Percentiles rank a stretch among this genome's conserved stretches.
These are phyloP conservation scores for Symbiodinium natans DNA, from an alignment of 73 alveolate genomes.

Conservation along the genomic window DNA sequence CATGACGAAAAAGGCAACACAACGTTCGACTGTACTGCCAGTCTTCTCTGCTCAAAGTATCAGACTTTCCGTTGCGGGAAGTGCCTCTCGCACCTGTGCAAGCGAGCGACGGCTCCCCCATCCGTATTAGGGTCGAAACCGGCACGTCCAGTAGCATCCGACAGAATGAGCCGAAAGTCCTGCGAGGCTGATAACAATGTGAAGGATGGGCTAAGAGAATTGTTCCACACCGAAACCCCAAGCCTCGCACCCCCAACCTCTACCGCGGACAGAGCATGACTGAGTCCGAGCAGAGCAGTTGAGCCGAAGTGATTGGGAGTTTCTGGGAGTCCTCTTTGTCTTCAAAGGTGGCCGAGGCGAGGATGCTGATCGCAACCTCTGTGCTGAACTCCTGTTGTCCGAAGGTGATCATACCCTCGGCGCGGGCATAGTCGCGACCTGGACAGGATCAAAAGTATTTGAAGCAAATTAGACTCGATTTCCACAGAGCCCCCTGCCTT, in stretches of 20 bases:
- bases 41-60: too few species aligned
- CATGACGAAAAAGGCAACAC: too few species aligned
- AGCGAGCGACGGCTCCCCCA: constrained; percentile 48
- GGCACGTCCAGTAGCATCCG: constrained; percentile 69
- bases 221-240: too few species aligned
- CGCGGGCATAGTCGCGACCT: constrained; percentile 69
- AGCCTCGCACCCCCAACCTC: too few species aligned
- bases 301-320: too few species aligned
- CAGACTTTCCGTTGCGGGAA: too few species aligned
- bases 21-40: too few species aligned
- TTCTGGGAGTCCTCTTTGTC: constrained; percentile 62
- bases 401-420: constrained; percentile 37
- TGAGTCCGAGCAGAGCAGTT: too few species aligned
- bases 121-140: constrained; percentile 69
- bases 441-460: too few species aligned
- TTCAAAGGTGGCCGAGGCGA: constrained; percentile 25
- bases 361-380: constrained; percentile 34
- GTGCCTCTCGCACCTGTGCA: too few species aligned
- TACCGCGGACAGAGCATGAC: too few species aligned
- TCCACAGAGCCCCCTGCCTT: neutral
- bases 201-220: too few species aligned
- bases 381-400: constrained; percentile 36
- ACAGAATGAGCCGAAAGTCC: constrained; percentile 80
- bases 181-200: neutral
- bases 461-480: neutral